Evolutionary conservation across 1,139 yeast species (phyloP), one percentile per base, ranked within the genome.

Genomic region (Tardiomyces blankii): DNA sequence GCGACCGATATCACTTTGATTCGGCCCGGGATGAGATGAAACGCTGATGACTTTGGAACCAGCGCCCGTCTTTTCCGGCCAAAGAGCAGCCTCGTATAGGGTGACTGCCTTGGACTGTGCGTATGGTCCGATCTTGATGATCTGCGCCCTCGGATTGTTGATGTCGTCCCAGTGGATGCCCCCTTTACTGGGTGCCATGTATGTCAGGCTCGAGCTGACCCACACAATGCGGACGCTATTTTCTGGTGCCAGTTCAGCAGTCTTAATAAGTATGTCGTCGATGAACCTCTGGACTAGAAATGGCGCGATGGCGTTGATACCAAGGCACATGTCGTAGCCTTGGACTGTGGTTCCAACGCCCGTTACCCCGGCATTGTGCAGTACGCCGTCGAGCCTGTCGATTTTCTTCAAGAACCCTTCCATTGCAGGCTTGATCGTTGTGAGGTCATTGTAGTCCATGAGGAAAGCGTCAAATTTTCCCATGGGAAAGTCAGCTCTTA

Each of bases 171-270:
- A 56, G n/a, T 70, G 61, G 25, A 55, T 51, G 18, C 56, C 57
- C 6, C 56, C 57, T 13, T 40, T 18, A 9, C 46, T 48, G 1
- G 61, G 60, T 1, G 54, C 32, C 33, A 50, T 43, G 38, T 45
- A 49, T 42, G 84, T 94, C 2, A 85, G 84, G 18, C 82, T 66
- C 1, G 89, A 80, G 14, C 86, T 74, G 21, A 85, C 66, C 58
- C 80, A 79, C 1, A 86, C 68, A 38, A 85, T 72, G 48, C 91
- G 63, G 14, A 48, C 51, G 1, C 82, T 78, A 45, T 58, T 59
- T 2, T 18, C 16, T 43, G 52, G 19, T 71, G 58, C 61, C 67
- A 58, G 49, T 52, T 41, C 61, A 65, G 44, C 50, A 59, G 56
- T 51, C 4, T 32, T 61, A 38, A 64, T 52, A 33, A 75, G 59